Base-by-base conservation (phyloP, 495 filamentous ascomycete genomes). In the Trichoderma orchidacearum region DNA sequence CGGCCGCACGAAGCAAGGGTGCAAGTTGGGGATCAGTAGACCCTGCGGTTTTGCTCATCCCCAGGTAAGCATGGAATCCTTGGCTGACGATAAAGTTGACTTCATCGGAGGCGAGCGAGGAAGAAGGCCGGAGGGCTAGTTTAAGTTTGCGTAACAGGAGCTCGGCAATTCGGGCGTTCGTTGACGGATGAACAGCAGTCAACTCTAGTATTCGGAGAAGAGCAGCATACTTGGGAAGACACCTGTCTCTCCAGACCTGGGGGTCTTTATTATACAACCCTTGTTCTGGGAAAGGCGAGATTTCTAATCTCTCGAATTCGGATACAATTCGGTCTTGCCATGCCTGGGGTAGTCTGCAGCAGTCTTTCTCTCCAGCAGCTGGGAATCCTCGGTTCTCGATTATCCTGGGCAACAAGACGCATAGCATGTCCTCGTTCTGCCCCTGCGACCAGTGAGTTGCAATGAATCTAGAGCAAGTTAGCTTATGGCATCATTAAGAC, bases 241-340 rank as follows among this genome's bases (percentile, higher is more conserved):
- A 79, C 58, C 73, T 75, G 54, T 74, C 74, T 53, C 73, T 71
- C 78, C 78, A 81, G n/a, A 67, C 75, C 54, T 72, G 71, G 0
- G 75, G 73, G 53, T 75, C 72, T 57, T 76, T 76, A 15, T 73
- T 72, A 55, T 75, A 75, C 8, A 70, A 70, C 2, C 75, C 73
- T 56, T 74, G 75, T 57, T 81, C 78, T 9, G 78, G 77, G 51
- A 81, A 80, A 2, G 78, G 78, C 3, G 74, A 78, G 17, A 75
- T 64, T 55, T 78, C 77, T 15, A 81, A 63, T 21, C 68, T 71
- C 51, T 81, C 79, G 56, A 90, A 82, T 31, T 79, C 80, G 59
- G 77, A 77, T 41, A 81, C 75, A 59, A 89, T 85, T 41, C 81
- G 79, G 60, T 80, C 73, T 62, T 87, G 86, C 81, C 85, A 87